These are phyloP conservation scores for Paramecium biaurelia DNA, from an alignment of 73 alveolate genomes.

Conservation along the genomic window DNA sequence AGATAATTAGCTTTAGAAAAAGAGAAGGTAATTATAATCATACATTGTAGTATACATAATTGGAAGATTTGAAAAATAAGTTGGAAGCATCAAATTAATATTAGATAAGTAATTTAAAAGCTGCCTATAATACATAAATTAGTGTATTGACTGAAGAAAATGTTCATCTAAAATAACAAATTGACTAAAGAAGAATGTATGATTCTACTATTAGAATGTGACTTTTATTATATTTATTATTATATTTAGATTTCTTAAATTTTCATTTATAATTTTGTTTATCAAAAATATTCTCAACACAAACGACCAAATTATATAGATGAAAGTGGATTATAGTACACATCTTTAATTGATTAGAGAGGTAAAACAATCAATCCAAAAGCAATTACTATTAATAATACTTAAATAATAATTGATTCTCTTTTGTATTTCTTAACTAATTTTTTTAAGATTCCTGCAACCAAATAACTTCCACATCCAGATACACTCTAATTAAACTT, in stretches of 20 bases:
- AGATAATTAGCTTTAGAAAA: constrained; percentile 22
- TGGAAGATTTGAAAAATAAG: constrained; percentile 33
- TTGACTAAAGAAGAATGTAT: background rate
- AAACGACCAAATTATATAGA: background rate
- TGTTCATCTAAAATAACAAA: background rate
- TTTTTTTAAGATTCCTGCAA: background rate
- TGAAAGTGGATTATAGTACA: background rate
- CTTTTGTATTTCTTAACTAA: constrained; percentile 20
- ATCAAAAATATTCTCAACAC: background rate
- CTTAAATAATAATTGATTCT: background rate
- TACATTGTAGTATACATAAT: background rate
- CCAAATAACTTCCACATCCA: background rate
- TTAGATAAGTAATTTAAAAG: constrained; percentile 1
- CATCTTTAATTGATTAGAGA: background rate
- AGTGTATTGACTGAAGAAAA: constrained; percentile 23
- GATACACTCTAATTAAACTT: background rate
- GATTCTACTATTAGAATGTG: background rate
- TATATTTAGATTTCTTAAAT: background rate
- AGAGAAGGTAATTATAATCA: background rate
- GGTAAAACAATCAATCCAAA: constrained; percentile 22
- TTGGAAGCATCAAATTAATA: constrained; percentile 25
- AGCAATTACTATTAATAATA: background rate
- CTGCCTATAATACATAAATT: constrained; percentile 11
- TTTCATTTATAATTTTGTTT: background rate
- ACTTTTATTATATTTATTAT: background rate